phyloP scores from a whole-genome alignment of 2,329 filamentous ascomycete genomes.

The Aspergillus oerlinghausenensis region DNA sequence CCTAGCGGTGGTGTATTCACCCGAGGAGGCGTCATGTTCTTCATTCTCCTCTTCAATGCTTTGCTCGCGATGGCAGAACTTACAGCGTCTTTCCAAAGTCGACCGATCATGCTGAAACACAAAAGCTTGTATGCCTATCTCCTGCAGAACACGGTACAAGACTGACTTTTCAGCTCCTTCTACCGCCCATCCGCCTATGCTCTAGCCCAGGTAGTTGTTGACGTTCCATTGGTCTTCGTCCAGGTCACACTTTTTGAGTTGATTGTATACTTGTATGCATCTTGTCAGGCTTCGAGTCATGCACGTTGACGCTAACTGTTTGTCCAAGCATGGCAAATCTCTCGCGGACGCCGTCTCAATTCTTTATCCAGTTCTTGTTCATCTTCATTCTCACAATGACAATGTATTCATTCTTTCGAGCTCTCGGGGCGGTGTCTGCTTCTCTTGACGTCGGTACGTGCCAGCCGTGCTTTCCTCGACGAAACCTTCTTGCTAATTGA shows the following conservation, averaged over 20 bases:
- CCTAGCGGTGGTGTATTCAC: conserved; percentile 52
- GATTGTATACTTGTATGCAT: conserved; percentile 53
- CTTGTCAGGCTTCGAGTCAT: rapidly evolving
- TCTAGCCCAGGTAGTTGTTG: conserved; percentile 54
- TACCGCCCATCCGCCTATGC: conserved; percentile 60
- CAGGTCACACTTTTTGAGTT: conserved; percentile 57
- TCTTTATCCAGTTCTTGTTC: conserved; percentile 57
- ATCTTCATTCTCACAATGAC: conserved; percentile 52
- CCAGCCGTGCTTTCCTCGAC: background rate
- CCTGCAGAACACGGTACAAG: background rate
- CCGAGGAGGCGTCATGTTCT: conserved; percentile 59
- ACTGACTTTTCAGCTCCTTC: conserved; percentile 47
- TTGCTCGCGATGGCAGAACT: conserved; percentile 58
- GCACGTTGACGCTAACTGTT: conserved; percentile 4
- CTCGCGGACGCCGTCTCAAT: conserved; percentile 54
- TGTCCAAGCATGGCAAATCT: conserved; percentile 49
- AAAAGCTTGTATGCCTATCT: conserved; percentile 52
- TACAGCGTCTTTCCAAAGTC: conserved; percentile 56
- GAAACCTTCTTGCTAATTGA: conserved; percentile 1
- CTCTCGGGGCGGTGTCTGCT: conserved; percentile 45
- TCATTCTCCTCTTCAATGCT: conserved; percentile 59
- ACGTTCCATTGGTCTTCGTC: conserved; percentile 54
- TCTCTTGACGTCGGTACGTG: conserved; percentile 46
- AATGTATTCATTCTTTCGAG: conserved; percentile 53
- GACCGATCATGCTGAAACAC: conserved; percentile 65